Base-by-base conservation (phyloP, 306 rosid species). In the Corylus americana region DNA sequence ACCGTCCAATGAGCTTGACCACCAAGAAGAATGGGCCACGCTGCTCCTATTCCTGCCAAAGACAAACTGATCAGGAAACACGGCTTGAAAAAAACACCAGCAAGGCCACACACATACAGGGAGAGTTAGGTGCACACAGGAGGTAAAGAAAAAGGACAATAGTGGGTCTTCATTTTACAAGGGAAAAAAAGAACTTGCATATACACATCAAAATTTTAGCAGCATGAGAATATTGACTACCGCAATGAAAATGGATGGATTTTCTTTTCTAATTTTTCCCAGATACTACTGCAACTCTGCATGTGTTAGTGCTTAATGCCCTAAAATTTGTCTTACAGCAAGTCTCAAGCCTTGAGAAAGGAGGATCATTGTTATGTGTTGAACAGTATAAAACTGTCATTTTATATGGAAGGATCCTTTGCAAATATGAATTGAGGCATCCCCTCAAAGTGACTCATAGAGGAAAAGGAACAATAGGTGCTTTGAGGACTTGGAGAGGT, bases 1-100 rank as follows among this genome's bases (percentile, higher is more conserved):
- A 96, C 91, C 64, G 98, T 93, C 98, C 99, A 96, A 71, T 93
- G 96, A 87, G 88, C 92, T 89, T 62, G 89, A 14, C 92, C 90
- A 61, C 90, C 90, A 64, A 89, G 83, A 78, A 86, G 84, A 63
- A 82, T 44, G 48, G 90, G 92, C 90, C 92, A 89, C 5, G 76
- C 71, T 68, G 82, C 81, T 72, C 86, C 92, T 78, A 86, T 73
- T 74, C 74, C 90, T 89, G 83, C 70, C 79, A 83, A 71, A 44
- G 22, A 50, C 16, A 68, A 25, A 47, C n/a, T 8, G 51, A 13
- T 44, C 66, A 73, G 69, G 51, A 77, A 55, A 63, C 49, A 54
- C n/a, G 63, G 39, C 70, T 76, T 49, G 39, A 27, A 22, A 29
- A 42, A 48, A 39, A 1, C 73, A 22, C 70, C 54, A 22, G 18